A percentile compares a stretch with the other conserved stretches of the same genome.
phyloP scores from a whole-genome alignment of 1,139 yeast genomes.

The Pneumocystis jirovecii region DNA sequence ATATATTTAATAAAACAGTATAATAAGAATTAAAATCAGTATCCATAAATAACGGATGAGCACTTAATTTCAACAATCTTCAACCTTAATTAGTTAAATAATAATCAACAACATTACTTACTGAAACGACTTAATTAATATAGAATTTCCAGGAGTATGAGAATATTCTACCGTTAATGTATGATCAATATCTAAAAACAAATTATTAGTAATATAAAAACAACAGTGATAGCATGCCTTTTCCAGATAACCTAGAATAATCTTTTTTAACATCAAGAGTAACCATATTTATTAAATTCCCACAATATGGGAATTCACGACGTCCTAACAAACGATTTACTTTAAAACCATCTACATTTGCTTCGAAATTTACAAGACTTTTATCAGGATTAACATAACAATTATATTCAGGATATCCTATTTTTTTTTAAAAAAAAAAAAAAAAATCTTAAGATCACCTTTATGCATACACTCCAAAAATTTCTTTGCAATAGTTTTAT shows the following conservation, averaged over 20 bases:
- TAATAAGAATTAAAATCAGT: constrained; percentile 10
- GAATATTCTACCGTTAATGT: constrained; percentile 12
- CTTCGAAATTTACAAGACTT: constrained; percentile 27
- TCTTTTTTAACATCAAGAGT: constrained; percentile 15
- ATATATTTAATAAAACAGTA: constrained; percentile 13
- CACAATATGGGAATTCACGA: constrained; percentile 15
- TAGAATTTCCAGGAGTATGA: constrained; percentile 8
- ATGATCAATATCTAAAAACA: constrained; percentile 5
- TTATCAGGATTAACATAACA: constrained; percentile 45
- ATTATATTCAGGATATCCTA: constrained; percentile 41
- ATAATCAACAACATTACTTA: constrained; percentile 1
- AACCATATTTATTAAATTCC: constrained; percentile 12
- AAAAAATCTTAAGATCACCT: constrained; percentile 5
- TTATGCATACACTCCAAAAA: constrained; percentile 22
- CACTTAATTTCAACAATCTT: constrained; percentile 9
- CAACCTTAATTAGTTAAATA: not conserved
- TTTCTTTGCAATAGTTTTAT: constrained; percentile 18
- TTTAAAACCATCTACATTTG: not conserved
- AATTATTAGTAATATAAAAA: not conserved
- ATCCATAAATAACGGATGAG: constrained; percentile 10
- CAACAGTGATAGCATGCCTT: not conserved
- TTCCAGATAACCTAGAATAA: constrained; percentile 8
- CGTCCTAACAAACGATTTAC: constrained; percentile 10
- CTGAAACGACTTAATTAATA: constrained; percentile 8
- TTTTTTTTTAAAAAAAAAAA: constrained; percentile 2